phyloP scores from a whole-genome alignment of 441 rosid genomes.

The Lepidium campestre region DNA sequence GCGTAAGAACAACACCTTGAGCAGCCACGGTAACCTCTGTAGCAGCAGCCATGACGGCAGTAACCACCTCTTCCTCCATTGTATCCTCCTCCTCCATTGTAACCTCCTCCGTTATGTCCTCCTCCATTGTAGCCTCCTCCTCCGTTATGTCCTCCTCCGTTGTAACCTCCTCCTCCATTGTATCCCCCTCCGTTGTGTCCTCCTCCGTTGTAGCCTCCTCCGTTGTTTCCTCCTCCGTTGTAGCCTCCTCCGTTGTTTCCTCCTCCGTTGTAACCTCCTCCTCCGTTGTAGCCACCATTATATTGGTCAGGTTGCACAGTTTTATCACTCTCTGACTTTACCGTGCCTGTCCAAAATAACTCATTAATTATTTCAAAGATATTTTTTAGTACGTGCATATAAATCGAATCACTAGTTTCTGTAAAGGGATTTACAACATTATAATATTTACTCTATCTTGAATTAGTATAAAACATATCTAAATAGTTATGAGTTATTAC shows the following conservation, averaged over 20 bases:
- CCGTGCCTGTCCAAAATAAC: background rate
- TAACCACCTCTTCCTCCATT: too few relatives aligned
- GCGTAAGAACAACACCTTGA: slow-evolving; percentile 27
- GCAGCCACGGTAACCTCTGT: slow-evolving; percentile 16
- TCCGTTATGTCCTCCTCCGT: background rate
- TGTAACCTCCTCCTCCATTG: too few relatives aligned
- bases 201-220: background rate
- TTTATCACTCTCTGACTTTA: background rate
- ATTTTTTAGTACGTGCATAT: too few relatives aligned
- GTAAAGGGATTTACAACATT: too few relatives aligned
- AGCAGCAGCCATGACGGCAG: slow-evolving; percentile 26
- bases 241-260: background rate
- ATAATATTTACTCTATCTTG: too few relatives aligned
- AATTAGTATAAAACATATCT: too few relatives aligned
- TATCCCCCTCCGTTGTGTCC: too few relatives aligned
- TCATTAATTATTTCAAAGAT: background rate
- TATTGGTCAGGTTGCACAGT: background rate
- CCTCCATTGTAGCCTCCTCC: too few relatives aligned
- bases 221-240: too few relatives aligned
- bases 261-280: background rate
- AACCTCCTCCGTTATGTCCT: background rate
- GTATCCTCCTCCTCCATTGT: too few relatives aligned
- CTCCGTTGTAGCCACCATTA: background rate
- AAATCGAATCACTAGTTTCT: too few relatives aligned
- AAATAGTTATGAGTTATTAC: background rate